Conservation (phyloP, 2,329 filamentous ascomycete species). For the Pseudocercospora eumusae region DNA sequence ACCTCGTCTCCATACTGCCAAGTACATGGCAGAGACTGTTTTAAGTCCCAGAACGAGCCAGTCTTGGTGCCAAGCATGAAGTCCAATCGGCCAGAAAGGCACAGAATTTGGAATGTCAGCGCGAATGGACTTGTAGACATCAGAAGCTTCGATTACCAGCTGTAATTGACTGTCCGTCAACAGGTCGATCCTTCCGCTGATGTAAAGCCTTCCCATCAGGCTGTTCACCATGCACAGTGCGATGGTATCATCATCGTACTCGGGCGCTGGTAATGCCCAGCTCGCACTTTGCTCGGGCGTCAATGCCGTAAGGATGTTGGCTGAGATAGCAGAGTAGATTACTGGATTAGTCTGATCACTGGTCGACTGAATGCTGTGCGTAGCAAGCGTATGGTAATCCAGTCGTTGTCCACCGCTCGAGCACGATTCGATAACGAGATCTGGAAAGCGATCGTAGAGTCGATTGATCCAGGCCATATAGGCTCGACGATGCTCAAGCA, state of each 20-base stretch:
- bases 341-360: neutral
- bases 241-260: neutral
- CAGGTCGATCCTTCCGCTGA: neutral
- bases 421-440: constrained; percentile 32
- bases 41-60: neutral
- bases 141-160: neutral
- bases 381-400: neutral
- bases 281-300: neutral
- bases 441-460: constrained; percentile 5
- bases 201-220: neutral
- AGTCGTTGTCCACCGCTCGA: constrained; percentile 14
- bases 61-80: neutral
- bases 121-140: neutral
- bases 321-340: neutral
- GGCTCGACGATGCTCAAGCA: constrained; percentile 10
- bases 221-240: neutral
- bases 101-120: neutral
- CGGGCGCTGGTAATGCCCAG: neutral
- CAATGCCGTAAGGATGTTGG: neutral
- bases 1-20: neutral
- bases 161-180: neutral
- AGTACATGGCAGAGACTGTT: neutral
- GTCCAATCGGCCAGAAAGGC: neutral
- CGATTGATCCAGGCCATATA: constrained; percentile 11
- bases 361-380: neutral